These are phyloP conservation scores for Globisporangium megalacanthum DNA, from an alignment of 352 stramenopile species.

Conservation along the genomic window DNA sequence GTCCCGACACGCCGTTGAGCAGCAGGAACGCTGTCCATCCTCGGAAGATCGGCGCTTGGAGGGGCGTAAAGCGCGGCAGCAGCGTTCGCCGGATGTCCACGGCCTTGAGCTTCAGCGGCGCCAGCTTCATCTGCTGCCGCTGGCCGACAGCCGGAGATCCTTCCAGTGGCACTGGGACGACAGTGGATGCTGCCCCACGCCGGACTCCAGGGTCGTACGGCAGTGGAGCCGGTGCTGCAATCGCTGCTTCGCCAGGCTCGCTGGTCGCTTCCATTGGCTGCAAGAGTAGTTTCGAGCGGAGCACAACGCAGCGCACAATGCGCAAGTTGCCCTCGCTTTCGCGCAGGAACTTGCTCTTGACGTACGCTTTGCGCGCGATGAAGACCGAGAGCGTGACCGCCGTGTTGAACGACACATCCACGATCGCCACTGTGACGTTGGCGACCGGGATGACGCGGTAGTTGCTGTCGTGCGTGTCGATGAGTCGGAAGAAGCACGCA, in stretches of 20 bases:
- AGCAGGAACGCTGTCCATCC: slow-evolving; percentile 10
- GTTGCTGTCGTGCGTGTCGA: slow-evolving; percentile 3
- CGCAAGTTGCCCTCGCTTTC: slow-evolving; percentile 17
- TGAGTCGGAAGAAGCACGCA: slow-evolving; percentile 6
- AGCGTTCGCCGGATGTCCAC: slow-evolving; percentile 16
- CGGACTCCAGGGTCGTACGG: neutral
- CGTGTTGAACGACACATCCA: slow-evolving; percentile 40
- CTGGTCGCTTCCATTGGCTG: neutral
- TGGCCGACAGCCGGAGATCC: neutral
- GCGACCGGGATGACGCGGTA: slow-evolving; percentile 13
- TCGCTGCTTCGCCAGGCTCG: neutral
- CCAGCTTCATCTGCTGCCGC: slow-evolving; percentile 28
- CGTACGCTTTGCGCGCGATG: slow-evolving; percentile 28
- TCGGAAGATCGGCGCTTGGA: slow-evolving; percentile 7
- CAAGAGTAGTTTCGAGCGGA: slow-evolving; percentile 25
- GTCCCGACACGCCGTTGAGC: slow-evolving; percentile 8
- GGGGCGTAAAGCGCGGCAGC: slow-evolving; percentile 9
- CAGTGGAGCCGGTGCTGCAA: slow-evolving; percentile 1
- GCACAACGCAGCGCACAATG: slow-evolving; percentile 29
- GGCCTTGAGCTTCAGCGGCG: slow-evolving; percentile 20
- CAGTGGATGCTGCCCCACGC: neutral
- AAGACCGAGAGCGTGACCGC: slow-evolving; percentile 31
- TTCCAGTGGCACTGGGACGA: slow-evolving; percentile 8
- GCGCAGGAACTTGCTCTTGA: slow-evolving; percentile 27
- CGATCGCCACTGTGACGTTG: slow-evolving; percentile 19